phyloP scores from a whole-genome alignment of 371 early-diverging fungal genomes.

The Apophysomyces variabilis region DNA sequence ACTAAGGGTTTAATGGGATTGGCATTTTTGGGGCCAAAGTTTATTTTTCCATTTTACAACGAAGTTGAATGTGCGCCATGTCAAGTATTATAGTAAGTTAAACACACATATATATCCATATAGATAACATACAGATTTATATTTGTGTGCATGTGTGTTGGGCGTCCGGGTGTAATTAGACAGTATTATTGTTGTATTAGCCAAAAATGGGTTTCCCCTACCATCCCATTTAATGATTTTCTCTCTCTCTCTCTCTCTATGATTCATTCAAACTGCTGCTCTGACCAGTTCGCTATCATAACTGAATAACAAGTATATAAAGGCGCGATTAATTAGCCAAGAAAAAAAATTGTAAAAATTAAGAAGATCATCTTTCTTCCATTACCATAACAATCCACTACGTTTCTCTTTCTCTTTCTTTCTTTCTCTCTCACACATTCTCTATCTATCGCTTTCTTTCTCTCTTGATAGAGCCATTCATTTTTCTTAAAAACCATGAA shows the following conservation, averaged over 20 bases:
- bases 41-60: constrained; percentile 8
- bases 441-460: neutral
- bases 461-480: neutral
- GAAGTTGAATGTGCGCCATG: constrained; percentile 2
- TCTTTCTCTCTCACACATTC: neutral
- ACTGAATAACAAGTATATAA: constrained; percentile 2
- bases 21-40: constrained; percentile 12
- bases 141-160: constrained; percentile 9
- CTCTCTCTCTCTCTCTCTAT: neutral
- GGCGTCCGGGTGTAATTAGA: neutral
- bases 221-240: too few relatives aligned
- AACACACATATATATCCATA: constrained; percentile 7
- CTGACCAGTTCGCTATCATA: neutral
- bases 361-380: neutral
- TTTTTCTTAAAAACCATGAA: constrained; percentile 24
- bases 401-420: neutral
- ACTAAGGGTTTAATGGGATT: constrained; percentile 7
- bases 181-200: constrained; percentile 6
- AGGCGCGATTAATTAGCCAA: neutral
- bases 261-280: neutral
- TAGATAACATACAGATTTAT: constrained; percentile 12
- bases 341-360: neutral
- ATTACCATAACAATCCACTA: neutral
- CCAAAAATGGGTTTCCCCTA: constrained; percentile 2
- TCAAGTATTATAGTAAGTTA: constrained; percentile 8